Conservation (phyloP, 176 grass and related monocot species). For the Phyllostachys edulis region DNA sequence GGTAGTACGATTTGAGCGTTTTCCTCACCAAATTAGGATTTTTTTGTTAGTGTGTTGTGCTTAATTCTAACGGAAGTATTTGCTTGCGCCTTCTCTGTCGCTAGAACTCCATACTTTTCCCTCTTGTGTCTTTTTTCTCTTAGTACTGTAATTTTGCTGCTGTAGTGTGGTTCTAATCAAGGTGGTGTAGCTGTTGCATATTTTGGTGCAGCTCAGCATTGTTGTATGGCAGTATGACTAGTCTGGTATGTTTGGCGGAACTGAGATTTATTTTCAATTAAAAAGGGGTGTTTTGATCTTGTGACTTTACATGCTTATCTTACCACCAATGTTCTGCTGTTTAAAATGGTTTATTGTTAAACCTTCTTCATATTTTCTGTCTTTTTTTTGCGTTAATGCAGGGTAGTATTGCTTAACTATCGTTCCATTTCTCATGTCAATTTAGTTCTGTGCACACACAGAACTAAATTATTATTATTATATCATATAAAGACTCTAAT, state of each 20-base stretch:
- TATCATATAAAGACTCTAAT: not conserved
- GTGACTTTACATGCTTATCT: not conserved
- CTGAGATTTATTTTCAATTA: not conserved
- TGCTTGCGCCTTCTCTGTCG: not conserved
- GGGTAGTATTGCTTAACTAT: not conserved
- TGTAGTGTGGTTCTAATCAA: not conserved
- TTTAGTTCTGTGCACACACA: not conserved
- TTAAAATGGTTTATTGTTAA: constrained; percentile 7
- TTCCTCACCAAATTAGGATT: not conserved
- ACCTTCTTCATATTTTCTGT: not conserved
- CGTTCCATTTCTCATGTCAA: not conserved
- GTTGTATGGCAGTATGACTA: not conserved
- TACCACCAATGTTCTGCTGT: not conserved
- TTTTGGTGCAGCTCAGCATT: not conserved
- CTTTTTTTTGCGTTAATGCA: not conserved
- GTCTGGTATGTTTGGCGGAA: not conserved
- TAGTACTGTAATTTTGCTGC: not conserved
- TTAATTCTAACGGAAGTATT: not conserved
- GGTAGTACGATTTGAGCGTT: not conserved
- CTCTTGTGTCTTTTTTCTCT: not conserved
- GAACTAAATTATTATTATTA: not conserved
- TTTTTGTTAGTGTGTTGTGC: not conserved
- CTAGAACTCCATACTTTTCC: not conserved
- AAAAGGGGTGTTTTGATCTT: not conserved
- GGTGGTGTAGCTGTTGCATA: not conserved